Base-by-base conservation (phyloP, 768 basidiomycete genomes). In the Grammothele lineata region DNA sequence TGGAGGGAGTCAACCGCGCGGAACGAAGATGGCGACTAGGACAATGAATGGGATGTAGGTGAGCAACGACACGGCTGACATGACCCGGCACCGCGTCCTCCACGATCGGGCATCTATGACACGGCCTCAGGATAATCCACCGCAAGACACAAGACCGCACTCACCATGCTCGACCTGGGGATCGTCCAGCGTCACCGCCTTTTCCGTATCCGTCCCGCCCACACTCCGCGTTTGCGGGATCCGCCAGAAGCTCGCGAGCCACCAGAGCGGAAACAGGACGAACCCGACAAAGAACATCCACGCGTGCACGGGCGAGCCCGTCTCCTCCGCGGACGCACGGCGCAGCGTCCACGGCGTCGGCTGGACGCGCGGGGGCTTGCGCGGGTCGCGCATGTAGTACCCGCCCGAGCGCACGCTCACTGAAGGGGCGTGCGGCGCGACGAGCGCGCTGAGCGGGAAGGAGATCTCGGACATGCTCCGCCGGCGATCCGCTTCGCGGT, bases 231-330 rank as follows among this genome's bases (percentile, higher is more conserved):
- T 90, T 57, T 62, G 67, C 11, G 83, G 86, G 10, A 85, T 75
- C 21, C 69, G 69, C 74, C 73, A 66, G 43, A 63, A 76, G 65
- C 70, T 63, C 61, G 70, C 85, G 68, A 89, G 70, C 85, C 87
- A 66, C 86, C 62, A 67, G 66, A 87, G 57, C 68, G 87, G 64
- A 72, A 64, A 62, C 68, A 72, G 59, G 18, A 78, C 47, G 51
- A 89, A 88, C 12, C 86, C 87, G 46, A 83, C 45, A 60, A 87
- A 88, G 65, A 91, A 90, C 21, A 80, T 62, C 87, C 87, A 89
- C 11, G 84, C 83, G 50, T 87, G 85, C 21, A 80, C 48, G 3
- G 86, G 78, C 44, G 68, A 73, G 35, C 61, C 71, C 12, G 62
- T 66, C 57, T 70, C 70, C 44, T 81, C 81, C 25, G 73, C 76